Evolutionary conservation across 345 rosid genomes (phyloP).

Genomic region (Acer campestre): DNA sequence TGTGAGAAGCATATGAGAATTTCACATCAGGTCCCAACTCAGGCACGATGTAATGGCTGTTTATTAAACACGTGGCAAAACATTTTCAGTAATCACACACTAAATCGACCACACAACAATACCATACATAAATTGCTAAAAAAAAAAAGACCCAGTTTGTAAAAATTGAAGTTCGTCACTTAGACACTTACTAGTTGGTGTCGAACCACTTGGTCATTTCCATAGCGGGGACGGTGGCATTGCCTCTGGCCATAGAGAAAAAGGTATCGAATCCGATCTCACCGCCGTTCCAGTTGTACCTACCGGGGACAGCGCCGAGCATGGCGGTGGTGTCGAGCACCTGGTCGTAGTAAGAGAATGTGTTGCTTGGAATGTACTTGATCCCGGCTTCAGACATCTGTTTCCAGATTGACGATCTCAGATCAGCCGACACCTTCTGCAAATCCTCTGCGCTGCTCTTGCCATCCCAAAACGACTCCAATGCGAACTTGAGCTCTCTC

Average conservation of each 20-base stretch:
- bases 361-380: conserved; percentile 95
- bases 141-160: background rate
- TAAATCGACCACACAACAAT: background rate
- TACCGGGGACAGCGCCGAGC: conserved; percentile 95
- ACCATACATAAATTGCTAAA: background rate
- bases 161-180: background rate
- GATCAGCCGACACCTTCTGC: conserved; percentile 86
- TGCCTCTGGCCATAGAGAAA: conserved; percentile 99
- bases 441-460: conserved; percentile 90
- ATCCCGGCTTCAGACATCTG: conserved; percentile 87
- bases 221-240: conserved; percentile 97
- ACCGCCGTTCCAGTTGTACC: conserved; percentile 80
- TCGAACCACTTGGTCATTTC: conserved; percentile 99
- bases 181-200: conserved; percentile 92
- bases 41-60: conserved; percentile 94
- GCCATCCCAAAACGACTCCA: conserved; percentile 98
- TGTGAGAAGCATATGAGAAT: conserved; percentile 93
- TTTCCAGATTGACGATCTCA: conserved; percentile 89
- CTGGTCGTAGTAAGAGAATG: conserved; percentile 89
- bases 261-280: conserved; percentile 82
- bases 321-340: conserved; percentile 89
- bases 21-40: conserved; percentile 94
- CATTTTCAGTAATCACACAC: conserved; percentile 12
- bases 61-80: conserved; percentile 20
- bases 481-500: conserved; percentile 96